Evolutionary conservation across 2,329 filamentous ascomycete genomes (phyloP).

Genomic region (Aciculosporium take): DNA sequence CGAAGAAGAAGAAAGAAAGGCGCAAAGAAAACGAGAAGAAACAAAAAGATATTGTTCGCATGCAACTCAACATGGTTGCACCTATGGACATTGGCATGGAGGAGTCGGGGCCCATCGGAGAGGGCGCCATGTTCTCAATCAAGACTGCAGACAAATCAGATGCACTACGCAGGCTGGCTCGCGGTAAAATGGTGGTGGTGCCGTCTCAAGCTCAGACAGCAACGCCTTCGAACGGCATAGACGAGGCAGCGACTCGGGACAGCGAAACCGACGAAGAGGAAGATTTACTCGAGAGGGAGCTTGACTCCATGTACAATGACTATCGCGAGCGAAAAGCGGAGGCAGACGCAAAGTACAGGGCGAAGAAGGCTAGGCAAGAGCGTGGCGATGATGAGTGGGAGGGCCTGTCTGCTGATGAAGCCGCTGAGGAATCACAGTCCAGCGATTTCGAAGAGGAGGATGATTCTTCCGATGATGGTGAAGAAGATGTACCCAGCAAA

Average conservation of each 20-base stretch:
- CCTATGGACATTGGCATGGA: slow-evolving; percentile 94
- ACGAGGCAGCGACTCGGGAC: slow-evolving; percentile 39
- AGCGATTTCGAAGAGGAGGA: slow-evolving; percentile 46
- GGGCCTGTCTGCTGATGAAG: slow-evolving; percentile 59
- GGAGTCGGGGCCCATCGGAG: slow-evolving; percentile 61
- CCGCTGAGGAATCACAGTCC: slow-evolving; percentile 35
- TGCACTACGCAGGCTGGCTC: slow-evolving; percentile 44
- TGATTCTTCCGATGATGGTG: slow-evolving; percentile 22
- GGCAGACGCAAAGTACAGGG: slow-evolving; percentile 72
- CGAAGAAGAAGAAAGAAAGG: slow-evolving; percentile 69
- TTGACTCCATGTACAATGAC: slow-evolving; percentile 76
- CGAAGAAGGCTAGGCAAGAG: slow-evolving; percentile 74
- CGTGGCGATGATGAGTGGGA: slow-evolving; percentile 84
- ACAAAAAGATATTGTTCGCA: slow-evolving; percentile 82
- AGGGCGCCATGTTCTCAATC: slow-evolving; percentile 74
- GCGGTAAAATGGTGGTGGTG: slow-evolving; percentile 64
- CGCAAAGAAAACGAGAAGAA: slow-evolving; percentile 86
- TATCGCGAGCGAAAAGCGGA: slow-evolving; percentile 71
- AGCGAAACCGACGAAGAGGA: slow-evolving; percentile 63
- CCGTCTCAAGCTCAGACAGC: slow-evolving; percentile 42
- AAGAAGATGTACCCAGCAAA: slow-evolving; percentile 13
- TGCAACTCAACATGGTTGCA: slow-evolving; percentile 95
- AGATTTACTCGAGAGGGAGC: slow-evolving; percentile 67
- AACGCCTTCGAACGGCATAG: slow-evolving; percentile 40
- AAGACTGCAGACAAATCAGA: slow-evolving; percentile 67